Percentiles rank a stretch among this genome's conserved stretches.
Conservation (phyloP, 495 filamentous ascomycete genomes). For the Umbilicaria muhlenbergii region DNA sequence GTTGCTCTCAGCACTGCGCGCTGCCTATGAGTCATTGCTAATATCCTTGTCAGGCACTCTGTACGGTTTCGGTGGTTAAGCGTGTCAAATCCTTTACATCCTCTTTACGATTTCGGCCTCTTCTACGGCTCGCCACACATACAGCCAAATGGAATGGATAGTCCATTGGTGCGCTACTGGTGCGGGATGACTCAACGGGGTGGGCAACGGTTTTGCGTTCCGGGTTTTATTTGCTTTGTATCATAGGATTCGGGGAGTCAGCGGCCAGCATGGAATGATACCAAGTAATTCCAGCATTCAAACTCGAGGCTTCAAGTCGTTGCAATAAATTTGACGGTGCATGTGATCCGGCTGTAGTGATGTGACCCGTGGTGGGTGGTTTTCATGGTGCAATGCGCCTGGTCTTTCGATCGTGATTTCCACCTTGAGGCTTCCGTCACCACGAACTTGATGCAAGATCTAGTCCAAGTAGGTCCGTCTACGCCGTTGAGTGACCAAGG, state of each 20-base stretch:
- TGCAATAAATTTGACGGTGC: no score
- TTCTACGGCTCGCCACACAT: constrained; percentile 7
- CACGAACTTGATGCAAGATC: no score
- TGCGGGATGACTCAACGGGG: constrained; percentile 9
- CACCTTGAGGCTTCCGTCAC: no score
- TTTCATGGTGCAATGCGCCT: no score
- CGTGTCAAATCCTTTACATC: constrained; percentile 5
- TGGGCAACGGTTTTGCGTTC: constrained; percentile 4
- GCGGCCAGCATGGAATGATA: constrained; percentile 14
- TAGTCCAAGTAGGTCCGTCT: no score
- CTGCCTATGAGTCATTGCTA: constrained; percentile 23
- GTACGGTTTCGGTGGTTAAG: constrained; percentile 98
- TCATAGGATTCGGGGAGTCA: constrained; percentile 11
- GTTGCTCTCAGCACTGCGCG: constrained; percentile 20
- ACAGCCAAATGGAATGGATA: constrained; percentile 3
- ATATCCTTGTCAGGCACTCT: constrained; percentile 43
- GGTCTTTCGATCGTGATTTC: no score
- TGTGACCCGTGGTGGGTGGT: no score
- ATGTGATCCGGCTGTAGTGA: no score
- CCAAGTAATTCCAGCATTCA: constrained; percentile 11
- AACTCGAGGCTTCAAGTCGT: background rate
- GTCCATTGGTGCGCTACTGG: background rate
- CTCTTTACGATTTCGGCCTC: constrained; percentile 14
- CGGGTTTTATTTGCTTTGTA: constrained; percentile 12
- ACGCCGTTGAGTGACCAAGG: no score